Evolutionary conservation across 2,329 filamentous ascomycete species (phyloP), one percentile per base, ranked within the genome.

Genomic region (Aspergillus ochraceoroseus): DNA sequence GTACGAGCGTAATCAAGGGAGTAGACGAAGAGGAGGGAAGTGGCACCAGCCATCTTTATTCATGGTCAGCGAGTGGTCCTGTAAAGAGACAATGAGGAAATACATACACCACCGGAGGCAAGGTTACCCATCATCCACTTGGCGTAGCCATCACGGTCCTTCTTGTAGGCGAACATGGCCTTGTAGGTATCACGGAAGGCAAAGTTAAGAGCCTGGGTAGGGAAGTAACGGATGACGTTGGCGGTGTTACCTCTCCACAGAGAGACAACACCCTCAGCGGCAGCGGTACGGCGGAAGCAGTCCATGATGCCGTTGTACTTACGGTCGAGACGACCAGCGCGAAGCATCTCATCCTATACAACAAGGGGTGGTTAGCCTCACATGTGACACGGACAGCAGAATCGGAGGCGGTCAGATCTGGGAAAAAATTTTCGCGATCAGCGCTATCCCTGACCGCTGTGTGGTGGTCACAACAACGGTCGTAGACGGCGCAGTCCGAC

Each of bases 221-320:
- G 92, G 87, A 98, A 98, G 81, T 98, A 98, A 85, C 92, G 92
- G 82, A 98, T 95, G 75, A 98, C 92, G 85, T 98, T 98, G 87
- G 92, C 92, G 71, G 92, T 98, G 87, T 98, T 98, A 76, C 92
- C 92, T 83, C 92, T 83, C 92, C 92, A 98, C 65, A 98, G 81
- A 56, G 90, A 83, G 73, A 92, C 83, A 64, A 92, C 75, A 86
- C 92, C 92, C 81, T 98, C 92, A 56, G 85, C 78, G 65, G 82
- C 82, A 55, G 79, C 80, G 69, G 92, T 96, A 71, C 92, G 87
- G 65, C 76, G 77, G 85, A 98, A 98, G 81, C 92, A 96, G 72
- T 98, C 92, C 49, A 53, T 66, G 70, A 98, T 96, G 72, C 92
- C 92, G 64, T 76, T 74, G 82, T 95, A 98, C 76, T 90, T 94